A percentile compares a stretch with the other conserved stretches of the same genome.
phyloP scores from a whole-genome alignment of 2,329 filamentous ascomycete species.

The Alternaria ventricosa region DNA sequence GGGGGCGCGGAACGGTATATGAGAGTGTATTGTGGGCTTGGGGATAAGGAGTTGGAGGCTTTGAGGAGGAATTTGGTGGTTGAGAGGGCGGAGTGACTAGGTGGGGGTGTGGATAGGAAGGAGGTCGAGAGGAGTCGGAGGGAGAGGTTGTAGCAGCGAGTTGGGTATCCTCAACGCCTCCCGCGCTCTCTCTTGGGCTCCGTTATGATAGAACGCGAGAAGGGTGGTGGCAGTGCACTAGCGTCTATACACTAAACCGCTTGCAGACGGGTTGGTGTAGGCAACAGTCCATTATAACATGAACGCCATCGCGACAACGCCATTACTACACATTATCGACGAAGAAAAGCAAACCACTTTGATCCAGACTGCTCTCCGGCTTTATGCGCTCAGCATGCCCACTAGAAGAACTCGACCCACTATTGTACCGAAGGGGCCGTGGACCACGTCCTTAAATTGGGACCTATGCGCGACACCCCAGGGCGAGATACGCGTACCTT shows the following conservation, averaged over 20 bases:
- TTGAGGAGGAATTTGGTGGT: conserved; percentile 47
- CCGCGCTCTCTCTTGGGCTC: too few species aligned
- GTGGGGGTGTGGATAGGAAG: background rate
- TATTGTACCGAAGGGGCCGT: background rate
- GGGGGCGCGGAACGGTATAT: conserved; percentile 71
- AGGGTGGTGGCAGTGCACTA: too few species aligned
- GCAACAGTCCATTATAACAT: too few species aligned
- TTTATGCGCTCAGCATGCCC: background rate
- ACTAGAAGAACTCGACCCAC: background rate
- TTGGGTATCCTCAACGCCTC: too few species aligned
- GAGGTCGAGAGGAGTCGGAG: rapidly evolving
- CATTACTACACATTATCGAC: too few species aligned
- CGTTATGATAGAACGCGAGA: too few species aligned
- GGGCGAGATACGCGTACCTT: background rate
- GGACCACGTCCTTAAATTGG: background rate
- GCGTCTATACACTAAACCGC: too few species aligned
- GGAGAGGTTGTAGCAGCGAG: background rate
- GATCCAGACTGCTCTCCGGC: too few species aligned
- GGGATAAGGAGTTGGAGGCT: conserved; percentile 60
- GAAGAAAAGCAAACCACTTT: too few species aligned
- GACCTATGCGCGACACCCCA: background rate
- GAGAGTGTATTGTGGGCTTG: conserved; percentile 63
- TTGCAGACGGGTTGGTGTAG: too few species aligned
- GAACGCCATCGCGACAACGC: too few species aligned
- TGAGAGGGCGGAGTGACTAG: background rate